Evolutionary conservation across 495 filamentous ascomycete species (phyloP).

Genomic region (Chlorociboria aeruginascens): DNA sequence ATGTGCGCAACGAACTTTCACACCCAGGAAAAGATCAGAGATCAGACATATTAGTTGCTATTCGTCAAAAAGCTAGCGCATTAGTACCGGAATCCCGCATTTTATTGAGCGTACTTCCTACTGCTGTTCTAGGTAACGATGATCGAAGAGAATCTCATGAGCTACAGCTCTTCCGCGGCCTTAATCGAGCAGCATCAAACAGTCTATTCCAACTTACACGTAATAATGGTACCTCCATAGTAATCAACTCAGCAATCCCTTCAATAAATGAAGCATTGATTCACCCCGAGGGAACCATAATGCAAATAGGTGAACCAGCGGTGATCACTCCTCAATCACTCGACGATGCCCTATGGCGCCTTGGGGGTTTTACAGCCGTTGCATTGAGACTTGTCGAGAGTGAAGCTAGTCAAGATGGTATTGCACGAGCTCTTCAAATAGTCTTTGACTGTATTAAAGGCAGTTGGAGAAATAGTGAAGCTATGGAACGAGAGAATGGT

Average conservation of each 20-base stretch:
- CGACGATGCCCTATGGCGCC: constrained; percentile 85
- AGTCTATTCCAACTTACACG: constrained; percentile 61
- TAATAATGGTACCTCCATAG: constrained; percentile 63
- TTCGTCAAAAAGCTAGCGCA: constrained; percentile 66
- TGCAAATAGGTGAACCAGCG: constrained; percentile 77
- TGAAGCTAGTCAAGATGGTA: constrained; percentile 51
- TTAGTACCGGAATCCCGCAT: constrained; percentile 74
- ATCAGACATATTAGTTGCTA: constrained; percentile 83
- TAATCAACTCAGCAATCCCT: constrained; percentile 78
- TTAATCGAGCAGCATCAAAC: constrained; percentile 63
- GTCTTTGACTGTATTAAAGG: constrained; percentile 72
- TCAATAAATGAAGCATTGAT: constrained; percentile 81
- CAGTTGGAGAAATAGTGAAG: constrained; percentile 96
- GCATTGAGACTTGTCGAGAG: constrained; percentile 73
- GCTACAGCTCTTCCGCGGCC: constrained; percentile 57
- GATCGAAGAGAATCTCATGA: constrained; percentile 58
- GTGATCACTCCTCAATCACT: constrained; percentile 66
- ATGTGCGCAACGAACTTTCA: constrained; percentile 81
- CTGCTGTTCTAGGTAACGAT: constrained; percentile 64
- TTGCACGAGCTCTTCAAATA: constrained; percentile 69
- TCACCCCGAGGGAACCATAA: constrained; percentile 62
- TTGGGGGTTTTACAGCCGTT: constrained; percentile 78
- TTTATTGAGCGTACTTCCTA: constrained; percentile 73
- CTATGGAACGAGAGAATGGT: constrained; percentile 92
- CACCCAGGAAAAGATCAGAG: constrained; percentile 85